These are phyloP conservation scores for Umbelopsis sp. DNA, from an alignment of 371 early-diverging fungal species.

Conservation along the genomic window DNA sequence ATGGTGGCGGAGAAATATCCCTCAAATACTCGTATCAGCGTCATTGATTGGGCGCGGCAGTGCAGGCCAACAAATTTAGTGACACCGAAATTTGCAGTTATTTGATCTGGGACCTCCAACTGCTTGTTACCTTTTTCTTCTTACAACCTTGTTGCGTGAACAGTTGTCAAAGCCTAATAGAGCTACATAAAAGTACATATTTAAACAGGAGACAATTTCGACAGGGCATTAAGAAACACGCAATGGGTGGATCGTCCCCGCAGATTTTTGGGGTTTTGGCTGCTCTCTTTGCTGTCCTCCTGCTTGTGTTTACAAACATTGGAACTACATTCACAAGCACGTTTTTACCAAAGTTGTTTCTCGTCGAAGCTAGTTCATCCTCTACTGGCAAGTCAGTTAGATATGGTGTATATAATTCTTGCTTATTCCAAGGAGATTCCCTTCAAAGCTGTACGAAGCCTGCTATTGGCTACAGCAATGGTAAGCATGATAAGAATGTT, in stretches of 20 bases:
- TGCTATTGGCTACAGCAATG: constrained; percentile 26
- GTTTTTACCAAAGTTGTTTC: constrained; percentile 32
- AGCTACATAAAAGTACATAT: not conserved
- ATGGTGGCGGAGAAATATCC: not conserved
- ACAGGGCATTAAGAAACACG: too few species aligned
- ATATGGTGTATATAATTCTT: constrained; percentile 43
- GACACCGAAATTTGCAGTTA: not conserved
- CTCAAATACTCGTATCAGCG: not conserved
- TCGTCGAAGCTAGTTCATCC: constrained; percentile 30
- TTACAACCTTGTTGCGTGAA: not conserved
- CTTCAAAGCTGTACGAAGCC: constrained; percentile 28
- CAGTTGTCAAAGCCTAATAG: not conserved
- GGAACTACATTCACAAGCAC: constrained; percentile 37
- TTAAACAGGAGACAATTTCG: too few species aligned
- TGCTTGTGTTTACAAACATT: constrained; percentile 38
- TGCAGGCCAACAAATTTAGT: not conserved
- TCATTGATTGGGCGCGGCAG: not conserved
- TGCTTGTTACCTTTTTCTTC: not conserved
- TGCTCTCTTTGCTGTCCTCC: constrained; percentile 29
- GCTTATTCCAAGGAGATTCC: constrained; percentile 29
- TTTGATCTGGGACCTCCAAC: not conserved
- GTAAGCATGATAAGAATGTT: constrained; percentile 23
- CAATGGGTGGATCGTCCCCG: constrained; percentile 10
- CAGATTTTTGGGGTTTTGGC: constrained; percentile 32
- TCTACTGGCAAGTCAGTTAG: constrained; percentile 31